Evolutionary conservation across 331 rosid genomes (phyloP).

Genomic region (Malus hybrid): DNA sequence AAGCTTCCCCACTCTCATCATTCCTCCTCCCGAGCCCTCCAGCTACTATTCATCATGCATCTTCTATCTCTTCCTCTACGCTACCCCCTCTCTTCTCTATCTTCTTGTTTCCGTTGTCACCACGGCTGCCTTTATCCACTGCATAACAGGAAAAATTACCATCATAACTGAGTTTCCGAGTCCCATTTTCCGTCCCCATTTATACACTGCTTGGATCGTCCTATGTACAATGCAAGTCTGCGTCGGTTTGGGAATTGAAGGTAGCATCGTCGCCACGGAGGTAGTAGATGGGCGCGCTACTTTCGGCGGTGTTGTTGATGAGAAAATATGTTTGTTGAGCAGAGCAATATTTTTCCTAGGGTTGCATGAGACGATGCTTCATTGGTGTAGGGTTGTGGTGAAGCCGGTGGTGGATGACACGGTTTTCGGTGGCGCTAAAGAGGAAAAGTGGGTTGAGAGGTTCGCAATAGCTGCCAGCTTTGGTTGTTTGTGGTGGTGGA

Average conservation of each 20-base stretch:
- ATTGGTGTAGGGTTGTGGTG: slow-evolving; percentile 72
- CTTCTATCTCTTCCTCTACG: slow-evolving; percentile 20
- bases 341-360: slow-evolving; percentile 53
- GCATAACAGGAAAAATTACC: slow-evolving; percentile 34
- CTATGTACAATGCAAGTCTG: slow-evolving; percentile 57
- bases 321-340: slow-evolving; percentile 32
- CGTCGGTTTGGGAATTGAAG: slow-evolving; percentile 60
- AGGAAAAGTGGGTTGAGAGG: slow-evolving; percentile 52
- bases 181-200: slow-evolving; percentile 21
- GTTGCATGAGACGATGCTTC: slow-evolving; percentile 58
- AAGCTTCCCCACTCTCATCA: slow-evolving; percentile 2
- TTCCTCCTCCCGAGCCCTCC: not conserved
- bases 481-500: slow-evolving; percentile 78
- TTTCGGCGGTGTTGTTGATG: slow-evolving; percentile 13
- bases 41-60: not conserved
- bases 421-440: slow-evolving; percentile 30
- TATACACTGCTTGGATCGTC: slow-evolving; percentile 54
- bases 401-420: slow-evolving; percentile 86
- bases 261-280: slow-evolving; percentile 31
- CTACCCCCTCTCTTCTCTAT: slow-evolving; percentile 41
- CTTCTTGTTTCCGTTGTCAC: slow-evolving; percentile 39
- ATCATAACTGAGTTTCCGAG: slow-evolving; percentile 11
- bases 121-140: slow-evolving; percentile 38
- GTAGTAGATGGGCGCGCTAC: slow-evolving; percentile 9
- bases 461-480: slow-evolving; percentile 43